A percentile compares a stretch with the other conserved stretches of the same genome.
phyloP scores from a whole-genome alignment of 1,284 basidiomycete species.

The Meripilus lineatus region DNA sequence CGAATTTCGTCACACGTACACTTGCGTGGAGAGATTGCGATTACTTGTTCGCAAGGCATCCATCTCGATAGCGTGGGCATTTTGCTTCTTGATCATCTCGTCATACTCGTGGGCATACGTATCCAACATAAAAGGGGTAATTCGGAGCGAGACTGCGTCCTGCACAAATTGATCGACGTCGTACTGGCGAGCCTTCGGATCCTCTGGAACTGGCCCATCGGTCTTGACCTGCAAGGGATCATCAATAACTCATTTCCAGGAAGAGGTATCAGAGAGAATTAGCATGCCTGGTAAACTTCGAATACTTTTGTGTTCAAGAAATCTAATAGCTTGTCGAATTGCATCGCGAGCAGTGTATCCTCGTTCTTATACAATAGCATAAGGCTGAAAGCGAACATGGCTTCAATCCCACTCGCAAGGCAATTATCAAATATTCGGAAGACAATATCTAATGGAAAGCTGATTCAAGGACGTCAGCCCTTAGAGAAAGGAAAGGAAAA shows the following conservation, averaged over 20 bases:
- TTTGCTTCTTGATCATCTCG: slow-evolving; percentile 60
- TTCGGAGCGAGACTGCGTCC: slow-evolving; percentile 77
- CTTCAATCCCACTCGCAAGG: slow-evolving; percentile 95
- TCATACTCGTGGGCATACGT: slow-evolving; percentile 85
- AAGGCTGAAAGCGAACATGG: slow-evolving; percentile 93
- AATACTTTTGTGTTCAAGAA: slow-evolving; percentile 83
- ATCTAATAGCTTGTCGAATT: slow-evolving; percentile 84
- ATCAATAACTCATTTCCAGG: slow-evolving; percentile 5
- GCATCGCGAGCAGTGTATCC: slow-evolving; percentile 67
- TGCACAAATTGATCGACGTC: slow-evolving; percentile 78
- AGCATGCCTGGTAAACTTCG: slow-evolving; percentile 68
- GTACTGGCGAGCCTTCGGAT: slow-evolving; percentile 38
- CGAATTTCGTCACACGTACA: slow-evolving; percentile 45
- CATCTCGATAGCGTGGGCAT: slow-evolving; percentile 77
- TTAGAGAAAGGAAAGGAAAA: neutral
- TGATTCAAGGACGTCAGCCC: slow-evolving; percentile 24
- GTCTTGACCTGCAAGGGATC: neutral
- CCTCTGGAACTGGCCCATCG: slow-evolving; percentile 27
- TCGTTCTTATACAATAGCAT: slow-evolving; percentile 88
- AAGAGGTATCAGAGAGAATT: neutral
- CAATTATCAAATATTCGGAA: slow-evolving; percentile 95
- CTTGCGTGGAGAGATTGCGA: slow-evolving; percentile 69
- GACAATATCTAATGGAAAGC: slow-evolving; percentile 93
- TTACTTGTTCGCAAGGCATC: slow-evolving; percentile 79
- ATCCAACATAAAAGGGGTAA: slow-evolving; percentile 92